These are phyloP conservation scores for Diutina sp. DNA, from an alignment of 1,139 yeast species.

Conservation along the genomic window DNA sequence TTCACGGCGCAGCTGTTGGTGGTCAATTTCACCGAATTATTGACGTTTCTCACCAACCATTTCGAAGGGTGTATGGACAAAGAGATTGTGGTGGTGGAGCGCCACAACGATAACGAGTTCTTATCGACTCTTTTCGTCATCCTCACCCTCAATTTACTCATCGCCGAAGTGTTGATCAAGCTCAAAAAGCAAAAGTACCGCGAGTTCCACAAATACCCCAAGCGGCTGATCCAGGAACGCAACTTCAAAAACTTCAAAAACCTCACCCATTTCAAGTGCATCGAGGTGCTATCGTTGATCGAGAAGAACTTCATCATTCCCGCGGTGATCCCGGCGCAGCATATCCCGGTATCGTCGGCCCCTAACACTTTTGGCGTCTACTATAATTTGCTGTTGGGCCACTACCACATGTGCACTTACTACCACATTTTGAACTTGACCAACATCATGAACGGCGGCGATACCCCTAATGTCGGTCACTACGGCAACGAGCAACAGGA, in stretches of 20 bases:
- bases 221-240: constrained; percentile 3
- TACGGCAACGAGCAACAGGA: constrained; percentile 10
- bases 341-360: constrained; percentile 3
- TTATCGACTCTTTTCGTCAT: constrained; percentile 18
- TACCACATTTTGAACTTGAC: constrained; percentile 18
- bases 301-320: constrained; percentile 1
- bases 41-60: background rate
- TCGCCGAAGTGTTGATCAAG: constrained; percentile 21
- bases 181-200: constrained; percentile 15
- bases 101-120: constrained; percentile 20
- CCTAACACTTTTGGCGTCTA: constrained; percentile 17
- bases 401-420: constrained; percentile 22
- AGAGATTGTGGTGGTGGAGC: constrained; percentile 4
- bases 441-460: constrained; percentile 8
- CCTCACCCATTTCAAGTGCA: constrained; percentile 1
- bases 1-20: constrained; percentile 2
- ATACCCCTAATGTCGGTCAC: background rate
- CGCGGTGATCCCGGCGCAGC: constrained; percentile 2
- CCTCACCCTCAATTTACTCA: constrained; percentile 17
- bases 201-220: constrained; percentile 11
- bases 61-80: background rate
- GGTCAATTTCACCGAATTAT: background rate
- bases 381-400: constrained; percentile 21
- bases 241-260: constrained; percentile 11
- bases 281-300: background rate